Evolutionary conservation across 2,329 filamentous ascomycete species (phyloP).

Genomic region (Thielaviopsis punctulata): DNA sequence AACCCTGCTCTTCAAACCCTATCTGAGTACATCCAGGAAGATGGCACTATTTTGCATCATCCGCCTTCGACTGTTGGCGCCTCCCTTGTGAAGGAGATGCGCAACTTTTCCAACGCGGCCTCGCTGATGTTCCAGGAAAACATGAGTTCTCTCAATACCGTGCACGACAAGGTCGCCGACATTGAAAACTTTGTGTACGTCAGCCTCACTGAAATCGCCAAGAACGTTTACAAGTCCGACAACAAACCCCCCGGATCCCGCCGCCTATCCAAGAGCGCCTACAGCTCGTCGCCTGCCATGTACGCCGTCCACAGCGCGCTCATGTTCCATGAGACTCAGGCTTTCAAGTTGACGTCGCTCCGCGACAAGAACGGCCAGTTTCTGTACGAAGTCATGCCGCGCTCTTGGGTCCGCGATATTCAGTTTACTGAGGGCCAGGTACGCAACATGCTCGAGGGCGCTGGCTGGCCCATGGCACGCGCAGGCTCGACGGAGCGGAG

Average conservation of each 20-base stretch:
- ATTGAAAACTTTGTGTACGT: conserved; percentile 25
- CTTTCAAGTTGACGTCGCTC: conserved; percentile 34
- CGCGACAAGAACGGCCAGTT: conserved; percentile 23
- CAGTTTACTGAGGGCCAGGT: conserved; percentile 19
- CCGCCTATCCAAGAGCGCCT: not conserved
- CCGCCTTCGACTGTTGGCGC: conserved; percentile 29
- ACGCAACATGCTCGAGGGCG: conserved; percentile 13
- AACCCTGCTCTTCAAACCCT: conserved; percentile 21
- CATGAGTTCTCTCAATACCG: conserved; percentile 30
- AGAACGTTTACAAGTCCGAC: conserved; percentile 12
- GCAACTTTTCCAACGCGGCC: conserved; percentile 25
- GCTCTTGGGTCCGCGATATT: conserved; percentile 17
- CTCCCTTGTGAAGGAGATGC: conserved; percentile 30
- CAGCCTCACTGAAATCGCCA: conserved; percentile 33
- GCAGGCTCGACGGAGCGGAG: conserved; percentile 9
- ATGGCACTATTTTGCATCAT: conserved; percentile 20
- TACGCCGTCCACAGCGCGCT: conserved; percentile 57
- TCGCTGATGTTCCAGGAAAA: conserved; percentile 30
- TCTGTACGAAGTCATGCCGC: conserved; percentile 39
- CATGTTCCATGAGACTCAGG: conserved; percentile 36
- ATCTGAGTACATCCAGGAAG: conserved; percentile 12
- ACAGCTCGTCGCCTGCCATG: conserved; percentile 31
- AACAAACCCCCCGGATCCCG: not conserved
- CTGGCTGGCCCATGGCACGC: conserved; percentile 12
- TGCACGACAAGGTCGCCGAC: conserved; percentile 24